phyloP scores from a whole-genome alignment of 2,329 filamentous ascomycete genomes.

The Colletotrichum melonis region DNA sequence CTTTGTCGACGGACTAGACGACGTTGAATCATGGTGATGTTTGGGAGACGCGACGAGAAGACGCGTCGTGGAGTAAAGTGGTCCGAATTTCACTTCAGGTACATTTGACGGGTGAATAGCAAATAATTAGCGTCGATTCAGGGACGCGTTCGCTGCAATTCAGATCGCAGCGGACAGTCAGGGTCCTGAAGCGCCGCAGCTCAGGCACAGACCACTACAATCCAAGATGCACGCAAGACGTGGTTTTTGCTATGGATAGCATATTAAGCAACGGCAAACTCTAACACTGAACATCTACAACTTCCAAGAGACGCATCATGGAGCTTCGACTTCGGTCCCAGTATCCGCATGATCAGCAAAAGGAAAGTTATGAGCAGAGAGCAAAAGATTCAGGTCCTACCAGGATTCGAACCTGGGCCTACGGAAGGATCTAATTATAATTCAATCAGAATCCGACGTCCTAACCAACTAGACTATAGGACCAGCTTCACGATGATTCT shows the following conservation, averaged over 20 bases:
- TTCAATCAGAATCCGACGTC: slow-evolving; percentile 32
- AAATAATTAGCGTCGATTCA: slow-evolving; percentile 26
- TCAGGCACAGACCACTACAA: not conserved
- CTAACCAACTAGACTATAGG: slow-evolving; percentile 34
- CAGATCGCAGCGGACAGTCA: slow-evolving; percentile 3
- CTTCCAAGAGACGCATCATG: not conserved
- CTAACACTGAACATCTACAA: not conserved
- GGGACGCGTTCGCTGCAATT: not conserved
- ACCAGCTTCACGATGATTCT: not conserved
- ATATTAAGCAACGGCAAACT: not conserved
- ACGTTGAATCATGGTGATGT: slow-evolving; percentile 14
- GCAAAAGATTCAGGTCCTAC: slow-evolving; percentile 10
- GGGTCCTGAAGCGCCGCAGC: not conserved
- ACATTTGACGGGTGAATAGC: not conserved
- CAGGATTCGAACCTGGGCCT: slow-evolving; percentile 33
- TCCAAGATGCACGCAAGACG: no score
- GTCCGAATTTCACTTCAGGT: not conserved
- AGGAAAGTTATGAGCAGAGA: fast-evolving
- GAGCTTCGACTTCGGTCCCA: no score
- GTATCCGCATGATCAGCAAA: not conserved
- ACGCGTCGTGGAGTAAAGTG: not conserved
- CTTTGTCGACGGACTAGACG: slow-evolving; percentile 23
- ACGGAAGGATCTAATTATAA: slow-evolving; percentile 11
- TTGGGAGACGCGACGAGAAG: slow-evolving; percentile 5
- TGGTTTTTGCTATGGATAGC: no score